Conservation (phyloP, 148 eudicot genomes). For the Camellia lanceoleosa region DNA sequence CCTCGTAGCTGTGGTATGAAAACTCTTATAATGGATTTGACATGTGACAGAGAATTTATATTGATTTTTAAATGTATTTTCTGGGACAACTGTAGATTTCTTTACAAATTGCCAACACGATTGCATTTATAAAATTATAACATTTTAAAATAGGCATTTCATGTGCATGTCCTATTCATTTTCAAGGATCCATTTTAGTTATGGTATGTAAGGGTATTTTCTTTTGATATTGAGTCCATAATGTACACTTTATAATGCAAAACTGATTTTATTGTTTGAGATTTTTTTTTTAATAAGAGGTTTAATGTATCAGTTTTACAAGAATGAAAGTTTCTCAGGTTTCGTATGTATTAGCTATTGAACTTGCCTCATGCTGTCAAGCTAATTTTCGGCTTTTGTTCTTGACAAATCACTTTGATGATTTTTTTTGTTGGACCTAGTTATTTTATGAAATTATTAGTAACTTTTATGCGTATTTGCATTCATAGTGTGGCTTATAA, state of each 20-base stretch:
- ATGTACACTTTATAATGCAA: background rate
- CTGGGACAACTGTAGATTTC: background rate
- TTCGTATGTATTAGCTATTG: background rate
- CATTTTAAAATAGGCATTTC: background rate
- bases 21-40: background rate
- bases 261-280: background rate
- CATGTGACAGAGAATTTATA: background rate
- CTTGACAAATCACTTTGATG: background rate
- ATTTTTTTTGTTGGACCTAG: background rate
- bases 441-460: too few species aligned
- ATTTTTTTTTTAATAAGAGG: too few species aligned
- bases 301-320: background rate
- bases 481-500: too few species aligned
- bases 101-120: background rate
- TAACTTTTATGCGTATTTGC: too few species aligned
- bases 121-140: too few species aligned
- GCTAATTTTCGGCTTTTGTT: background rate
- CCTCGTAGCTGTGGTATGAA: background rate
- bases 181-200: background rate
- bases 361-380: background rate
- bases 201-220: background rate
- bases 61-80: background rate
- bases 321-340: background rate
- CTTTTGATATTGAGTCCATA: background rate
- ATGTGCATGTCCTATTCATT: background rate